A percentile compares a stretch with the other conserved stretches of the same genome.
These are phyloP conservation scores for Bonnemaisonia californica DNA, from an alignment of 31 red algal species.

Conservation along the genomic window DNA sequence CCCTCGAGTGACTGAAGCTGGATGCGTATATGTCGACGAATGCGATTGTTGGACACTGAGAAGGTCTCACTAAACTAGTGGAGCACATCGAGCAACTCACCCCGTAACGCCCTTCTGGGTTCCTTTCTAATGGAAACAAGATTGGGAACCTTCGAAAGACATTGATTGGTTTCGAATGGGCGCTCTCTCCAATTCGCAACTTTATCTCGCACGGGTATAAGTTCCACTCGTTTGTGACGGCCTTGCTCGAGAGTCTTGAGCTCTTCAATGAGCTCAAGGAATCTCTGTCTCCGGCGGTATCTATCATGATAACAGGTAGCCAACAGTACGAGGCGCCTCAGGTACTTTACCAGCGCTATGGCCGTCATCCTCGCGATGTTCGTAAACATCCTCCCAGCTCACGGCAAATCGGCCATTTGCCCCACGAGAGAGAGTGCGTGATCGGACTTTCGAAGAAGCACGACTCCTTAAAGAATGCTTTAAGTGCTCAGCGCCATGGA, in stretches of 20 bases:
- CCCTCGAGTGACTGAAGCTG: neutral
- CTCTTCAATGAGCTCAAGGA: conserved; percentile 15
- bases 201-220: neutral
- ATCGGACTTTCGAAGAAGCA: too few species aligned
- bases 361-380: too few species aligned
- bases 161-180: conserved; percentile 16
- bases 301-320: too few species aligned
- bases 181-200: conserved; percentile 18
- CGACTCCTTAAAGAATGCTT: too few species aligned
- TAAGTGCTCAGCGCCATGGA: too few species aligned
- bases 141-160: conserved; percentile 15
- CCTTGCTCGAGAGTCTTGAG: conserved; percentile 11
- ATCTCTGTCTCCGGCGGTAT: too few species aligned
- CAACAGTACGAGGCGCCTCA: too few species aligned
- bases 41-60: neutral
- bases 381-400: too few species aligned
- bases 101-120: neutral
- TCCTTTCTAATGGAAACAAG: conserved; percentile 6
- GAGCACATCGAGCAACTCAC: neutral
- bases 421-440: too few species aligned
- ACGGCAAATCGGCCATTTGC: too few species aligned
- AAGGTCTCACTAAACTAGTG: neutral
- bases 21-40: conserved; percentile 3
- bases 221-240: conserved; percentile 25
- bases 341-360: too few species aligned